Conservation (phyloP, 768 basidiomycete species). For the Leccinum broughii region DNA sequence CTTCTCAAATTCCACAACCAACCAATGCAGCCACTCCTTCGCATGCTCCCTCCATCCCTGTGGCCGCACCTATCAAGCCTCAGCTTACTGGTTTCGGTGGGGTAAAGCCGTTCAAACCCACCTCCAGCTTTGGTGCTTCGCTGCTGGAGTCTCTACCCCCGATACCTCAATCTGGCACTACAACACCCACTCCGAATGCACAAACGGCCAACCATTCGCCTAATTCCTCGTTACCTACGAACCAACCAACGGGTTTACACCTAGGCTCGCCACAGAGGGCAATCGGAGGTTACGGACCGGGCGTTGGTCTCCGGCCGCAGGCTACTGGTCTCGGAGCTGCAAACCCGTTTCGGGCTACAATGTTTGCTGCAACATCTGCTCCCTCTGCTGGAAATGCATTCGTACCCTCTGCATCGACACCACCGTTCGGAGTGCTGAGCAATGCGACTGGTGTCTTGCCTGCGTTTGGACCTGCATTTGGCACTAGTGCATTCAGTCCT, state of each 20-base stretch:
- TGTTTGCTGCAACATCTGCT: slow-evolving; percentile 43
- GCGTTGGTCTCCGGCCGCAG: slow-evolving; percentile 55
- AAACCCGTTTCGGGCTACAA: slow-evolving; percentile 69
- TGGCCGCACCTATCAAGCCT: slow-evolving; percentile 36
- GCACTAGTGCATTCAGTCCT: slow-evolving; percentile 24
- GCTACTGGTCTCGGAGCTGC: slow-evolving; percentile 55
- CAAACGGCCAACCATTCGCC: slow-evolving; percentile 13
- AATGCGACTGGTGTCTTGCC: slow-evolving; percentile 8
- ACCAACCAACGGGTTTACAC: slow-evolving; percentile 35
- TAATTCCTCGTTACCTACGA: slow-evolving; percentile 30
- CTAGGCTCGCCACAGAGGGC: slow-evolving; percentile 7
- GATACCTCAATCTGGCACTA: slow-evolving; percentile 58
- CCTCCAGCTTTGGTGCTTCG: slow-evolving; percentile 76
- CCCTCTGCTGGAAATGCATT: slow-evolving; percentile 6
- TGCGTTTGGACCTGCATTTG: slow-evolving; percentile 17
- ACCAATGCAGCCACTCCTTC: slow-evolving; percentile 45
- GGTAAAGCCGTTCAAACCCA: slow-evolving; percentile 81
- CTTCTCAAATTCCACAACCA: slow-evolving; percentile 48
- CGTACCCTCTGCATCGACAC: slow-evolving; percentile 28
- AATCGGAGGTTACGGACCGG: slow-evolving; percentile 34
- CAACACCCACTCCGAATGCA: slow-evolving; percentile 41
- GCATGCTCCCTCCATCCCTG: slow-evolving; percentile 35
- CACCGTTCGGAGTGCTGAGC: slow-evolving; percentile 25
- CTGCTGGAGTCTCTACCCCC: slow-evolving; percentile 74
- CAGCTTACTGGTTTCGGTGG: slow-evolving; percentile 56